A percentile compares a stretch with the other conserved stretches of the same genome.
phyloP scores from a whole-genome alignment of 495 filamentous ascomycete genomes.

The Wilcoxina mikolae region DNA sequence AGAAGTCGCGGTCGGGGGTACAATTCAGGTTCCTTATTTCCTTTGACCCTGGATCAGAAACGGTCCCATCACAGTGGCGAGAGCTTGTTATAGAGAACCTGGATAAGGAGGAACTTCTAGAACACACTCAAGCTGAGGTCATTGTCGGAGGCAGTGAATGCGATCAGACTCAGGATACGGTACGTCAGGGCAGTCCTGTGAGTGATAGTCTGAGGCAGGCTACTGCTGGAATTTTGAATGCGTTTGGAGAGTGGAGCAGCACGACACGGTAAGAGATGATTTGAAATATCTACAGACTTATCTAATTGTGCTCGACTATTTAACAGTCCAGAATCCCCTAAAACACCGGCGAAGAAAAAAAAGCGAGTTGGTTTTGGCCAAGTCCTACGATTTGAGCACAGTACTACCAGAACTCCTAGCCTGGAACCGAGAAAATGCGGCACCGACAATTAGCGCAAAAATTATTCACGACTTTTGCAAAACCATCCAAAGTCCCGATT shows the following conservation, averaged over 20 bases:
- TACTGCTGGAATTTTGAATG: neutral
- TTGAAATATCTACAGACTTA: neutral
- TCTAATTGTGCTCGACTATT: too few species aligned
- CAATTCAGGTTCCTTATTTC: neutral
- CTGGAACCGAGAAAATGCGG: neutral
- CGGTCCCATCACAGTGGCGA: neutral
- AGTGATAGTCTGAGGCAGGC: neutral
- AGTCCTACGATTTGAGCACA: neutral
- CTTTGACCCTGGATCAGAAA: neutral
- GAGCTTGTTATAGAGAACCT: neutral
- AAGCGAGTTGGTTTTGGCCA: too few species aligned
- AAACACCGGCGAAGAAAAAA: too few species aligned
- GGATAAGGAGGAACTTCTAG: neutral
- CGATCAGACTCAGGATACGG: neutral
- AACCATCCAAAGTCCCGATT: conserved; percentile 7
- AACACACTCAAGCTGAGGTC: neutral
- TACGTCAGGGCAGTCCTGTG: neutral
- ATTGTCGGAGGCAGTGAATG: neutral
- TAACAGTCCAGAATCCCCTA: too few species aligned
- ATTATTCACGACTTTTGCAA: conserved; percentile 13
- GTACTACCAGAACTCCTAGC: neutral
- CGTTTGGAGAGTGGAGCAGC: neutral
- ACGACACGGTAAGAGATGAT: neutral
- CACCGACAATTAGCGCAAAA: neutral
- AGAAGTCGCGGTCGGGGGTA: neutral